Percentiles rank a stretch among this genome's conserved stretches.
Conservation (phyloP, 352 stramenopile species). For the Globisporangium paroecandrum region DNA sequence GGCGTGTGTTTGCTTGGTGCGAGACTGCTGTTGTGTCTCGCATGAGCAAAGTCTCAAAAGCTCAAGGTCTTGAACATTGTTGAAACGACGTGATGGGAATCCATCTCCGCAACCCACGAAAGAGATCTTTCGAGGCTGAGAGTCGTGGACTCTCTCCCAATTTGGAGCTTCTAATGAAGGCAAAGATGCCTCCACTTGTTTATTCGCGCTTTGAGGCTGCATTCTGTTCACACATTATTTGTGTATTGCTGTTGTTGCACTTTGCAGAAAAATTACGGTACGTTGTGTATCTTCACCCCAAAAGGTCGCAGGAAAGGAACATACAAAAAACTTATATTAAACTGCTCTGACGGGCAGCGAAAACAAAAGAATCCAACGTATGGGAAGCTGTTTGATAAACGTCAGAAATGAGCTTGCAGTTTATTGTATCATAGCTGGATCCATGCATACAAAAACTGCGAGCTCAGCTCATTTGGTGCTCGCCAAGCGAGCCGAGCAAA, state of each 20-base stretch:
- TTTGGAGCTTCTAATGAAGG: background rate
- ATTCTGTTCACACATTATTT: background rate
- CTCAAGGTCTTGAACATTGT: background rate
- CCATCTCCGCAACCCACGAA: background rate
- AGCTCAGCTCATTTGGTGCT: too few relatives aligned
- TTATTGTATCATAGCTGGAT: too few relatives aligned
- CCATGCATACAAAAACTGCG: too few relatives aligned
- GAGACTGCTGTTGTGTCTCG: background rate
- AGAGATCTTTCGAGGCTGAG: background rate
- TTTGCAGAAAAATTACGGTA: background rate
- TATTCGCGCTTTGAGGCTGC: background rate
- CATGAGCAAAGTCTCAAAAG: background rate
- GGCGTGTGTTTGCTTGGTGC: too few relatives aligned
- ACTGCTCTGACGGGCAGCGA: background rate
- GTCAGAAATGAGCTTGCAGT: background rate
- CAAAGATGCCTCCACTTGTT: background rate
- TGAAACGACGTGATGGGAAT: background rate
- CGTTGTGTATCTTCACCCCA: background rate
- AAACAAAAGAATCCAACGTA: background rate
- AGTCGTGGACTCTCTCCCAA: background rate
- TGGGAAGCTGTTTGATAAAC: background rate
- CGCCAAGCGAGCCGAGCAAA: background rate
- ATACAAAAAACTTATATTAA: background rate
- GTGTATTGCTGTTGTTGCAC: background rate
- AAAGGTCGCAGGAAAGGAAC: background rate